Conservation (phyloP, 2,329 filamentous ascomycete species). For the Ophiocordyceps unilateralis region DNA sequence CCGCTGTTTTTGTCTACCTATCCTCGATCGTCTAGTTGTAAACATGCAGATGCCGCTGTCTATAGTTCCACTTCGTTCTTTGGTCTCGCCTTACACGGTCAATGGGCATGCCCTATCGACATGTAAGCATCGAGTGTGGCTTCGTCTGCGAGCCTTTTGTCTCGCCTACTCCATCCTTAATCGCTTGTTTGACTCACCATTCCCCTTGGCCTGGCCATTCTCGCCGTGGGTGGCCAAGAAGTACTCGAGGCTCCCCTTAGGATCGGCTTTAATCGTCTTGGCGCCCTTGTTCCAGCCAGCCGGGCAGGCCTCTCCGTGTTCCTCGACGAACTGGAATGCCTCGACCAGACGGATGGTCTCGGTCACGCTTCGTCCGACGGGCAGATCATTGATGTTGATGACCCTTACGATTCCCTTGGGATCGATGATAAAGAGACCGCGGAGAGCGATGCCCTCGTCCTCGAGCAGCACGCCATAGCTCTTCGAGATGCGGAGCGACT, state of each 20-base stretch:
- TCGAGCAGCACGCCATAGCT: constrained; percentile 48
- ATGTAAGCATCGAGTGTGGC: background rate
- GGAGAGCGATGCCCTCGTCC: constrained; percentile 44
- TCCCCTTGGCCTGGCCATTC: background rate
- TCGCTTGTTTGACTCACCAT: constrained; percentile 1
- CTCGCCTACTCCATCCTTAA: background rate
- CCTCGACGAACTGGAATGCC: constrained; percentile 70
- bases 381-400: constrained; percentile 49
- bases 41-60: background rate
- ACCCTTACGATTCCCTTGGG: constrained; percentile 41
- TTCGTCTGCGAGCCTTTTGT: too few relatives aligned
- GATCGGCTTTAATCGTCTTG: constrained; percentile 33
- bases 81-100: background rate
- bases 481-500: constrained; percentile 40
- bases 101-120: background rate
- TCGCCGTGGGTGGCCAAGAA: constrained; percentile 14
- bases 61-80: background rate
- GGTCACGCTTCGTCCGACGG: constrained; percentile 46
- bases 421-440: constrained; percentile 50
- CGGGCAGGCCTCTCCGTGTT: constrained; percentile 59
- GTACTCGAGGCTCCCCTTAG: constrained; percentile 32
- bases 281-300: constrained; percentile 30
- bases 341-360: constrained; percentile 49
- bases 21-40: background rate
- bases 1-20: background rate